A percentile compares a stretch with the other conserved stretches of the same genome.
phyloP scores from a whole-genome alignment of 2,329 filamentous ascomycete species.

The Nemania diffusa region DNA sequence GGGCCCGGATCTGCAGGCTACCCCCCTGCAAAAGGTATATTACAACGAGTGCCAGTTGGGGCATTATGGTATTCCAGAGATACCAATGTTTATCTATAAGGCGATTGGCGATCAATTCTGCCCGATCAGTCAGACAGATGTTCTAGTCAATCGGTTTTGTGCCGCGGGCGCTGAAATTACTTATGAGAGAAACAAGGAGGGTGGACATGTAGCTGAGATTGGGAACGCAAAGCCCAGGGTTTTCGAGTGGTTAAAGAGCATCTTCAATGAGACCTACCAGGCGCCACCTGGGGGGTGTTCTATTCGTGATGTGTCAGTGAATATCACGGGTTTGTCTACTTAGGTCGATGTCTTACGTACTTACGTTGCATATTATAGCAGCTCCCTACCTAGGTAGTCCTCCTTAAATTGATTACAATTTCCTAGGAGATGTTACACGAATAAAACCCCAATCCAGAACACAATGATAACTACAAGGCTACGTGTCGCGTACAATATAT shows the following conservation, averaged over 20 bases:
- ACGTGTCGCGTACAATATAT: no score
- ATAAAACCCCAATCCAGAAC: no score
- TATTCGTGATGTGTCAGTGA: slow-evolving; percentile 32
- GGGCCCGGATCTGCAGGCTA: slow-evolving; percentile 38
- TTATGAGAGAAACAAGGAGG: slow-evolving; percentile 57
- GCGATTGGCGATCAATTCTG: slow-evolving; percentile 59
- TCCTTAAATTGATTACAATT: no score
- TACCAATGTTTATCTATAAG: slow-evolving; percentile 63
- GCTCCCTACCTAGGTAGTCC: no score
- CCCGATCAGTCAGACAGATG: slow-evolving; percentile 56
- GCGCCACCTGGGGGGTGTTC: slow-evolving; percentile 39
- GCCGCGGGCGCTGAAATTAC: slow-evolving; percentile 53
- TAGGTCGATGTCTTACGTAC: no score
- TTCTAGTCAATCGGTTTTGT: slow-evolving; percentile 56
- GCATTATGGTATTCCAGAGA: slow-evolving; percentile 54
- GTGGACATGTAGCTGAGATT: slow-evolving; percentile 53
- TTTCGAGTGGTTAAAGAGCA: slow-evolving; percentile 33
- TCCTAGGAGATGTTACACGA: no score
- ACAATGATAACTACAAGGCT: no score
- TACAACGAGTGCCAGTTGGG: slow-evolving; percentile 46
- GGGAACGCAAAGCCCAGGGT: slow-evolving; percentile 34
- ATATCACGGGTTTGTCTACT: slow-evolving; percentile 19
- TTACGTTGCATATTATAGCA: no score
- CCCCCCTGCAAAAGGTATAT: slow-evolving; percentile 43
- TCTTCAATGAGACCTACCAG: slow-evolving; percentile 33